Evolutionary conservation across 768 basidiomycete species (phyloP), one percentile per base, ranked within the genome.

Genomic region (Russula emetica): DNA sequence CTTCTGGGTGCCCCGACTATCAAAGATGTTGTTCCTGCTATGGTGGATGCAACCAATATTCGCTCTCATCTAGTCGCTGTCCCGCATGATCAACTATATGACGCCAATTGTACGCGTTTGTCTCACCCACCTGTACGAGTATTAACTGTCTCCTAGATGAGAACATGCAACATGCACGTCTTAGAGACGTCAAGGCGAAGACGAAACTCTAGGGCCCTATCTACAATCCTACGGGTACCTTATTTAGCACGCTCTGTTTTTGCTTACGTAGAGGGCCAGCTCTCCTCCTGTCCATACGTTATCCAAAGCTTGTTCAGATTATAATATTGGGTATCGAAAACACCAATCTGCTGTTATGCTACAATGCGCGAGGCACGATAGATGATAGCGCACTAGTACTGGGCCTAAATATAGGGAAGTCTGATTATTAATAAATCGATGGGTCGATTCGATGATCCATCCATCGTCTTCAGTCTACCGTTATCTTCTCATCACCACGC

Each of bases 21-120:
- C 50, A 81, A 80, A 58, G 92, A 98, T 38, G 77, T 98, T 61
- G 84, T 85, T 0, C 91, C 90, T 0, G 83, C 85, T 50, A 95
- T 98, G 95, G 92, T 98, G 9, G 93, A 98, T 66, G 85, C 86
- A 14, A 82, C 83, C 1, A 87, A 85, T 57, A 75, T 96, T 34
- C 77, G 79, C 58, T 74, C 79, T 28, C 93, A 93, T 70, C 74
- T 85, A 22, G 86, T 84, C 1, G 69, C 83, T 3, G 86, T 88
- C 3, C 91, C 93, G 0, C 78, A 75, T 2, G 92, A 93, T 69
- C 79, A 79, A n/a, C 77, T 94, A 30, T 96, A 87, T 70, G 81
- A 89, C 49, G 75, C 74, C 51, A 97, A 93, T 68, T 97, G 94
- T 96, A 72, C 77, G 92, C 71, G 3, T 67, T 80, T 54, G 11